A percentile compares a stretch with the other conserved stretches of the same genome.
These are phyloP conservation scores for Citrullus amarus DNA, from an alignment of 306 rosid genomes.

Conservation along the genomic window DNA sequence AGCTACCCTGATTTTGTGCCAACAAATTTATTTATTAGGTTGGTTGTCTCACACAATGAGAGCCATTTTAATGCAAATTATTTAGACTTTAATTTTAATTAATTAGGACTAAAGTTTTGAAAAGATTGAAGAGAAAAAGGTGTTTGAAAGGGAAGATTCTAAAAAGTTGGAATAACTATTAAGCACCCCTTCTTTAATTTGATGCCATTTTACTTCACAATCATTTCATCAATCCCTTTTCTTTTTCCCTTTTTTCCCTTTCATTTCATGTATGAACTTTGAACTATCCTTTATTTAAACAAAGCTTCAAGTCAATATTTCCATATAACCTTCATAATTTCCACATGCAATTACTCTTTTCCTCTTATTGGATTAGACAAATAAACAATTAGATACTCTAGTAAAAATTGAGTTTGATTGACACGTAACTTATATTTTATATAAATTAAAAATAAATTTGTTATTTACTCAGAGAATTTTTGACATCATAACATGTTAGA, in stretches of 20 bases:
- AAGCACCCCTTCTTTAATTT: background rate
- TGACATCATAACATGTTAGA: background rate
- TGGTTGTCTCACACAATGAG: conserved; percentile 7
- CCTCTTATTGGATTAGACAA: background rate
- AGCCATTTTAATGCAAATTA: background rate
- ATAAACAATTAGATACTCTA: background rate
- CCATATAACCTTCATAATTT: background rate
- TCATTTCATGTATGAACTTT: background rate
- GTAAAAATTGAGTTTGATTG: background rate
- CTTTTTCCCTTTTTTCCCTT: background rate
- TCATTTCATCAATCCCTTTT: background rate
- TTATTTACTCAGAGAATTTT: background rate
- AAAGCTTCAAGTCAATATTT: background rate
- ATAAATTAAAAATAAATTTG: background rate
- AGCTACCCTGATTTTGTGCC: conserved; percentile 8
- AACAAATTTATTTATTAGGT: background rate
- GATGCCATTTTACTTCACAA: conserved; percentile 11
- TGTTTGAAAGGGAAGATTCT: conserved; percentile 1
- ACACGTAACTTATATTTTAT: background rate
- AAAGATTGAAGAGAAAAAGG: background rate
- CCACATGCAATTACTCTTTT: background rate
- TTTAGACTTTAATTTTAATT: background rate
- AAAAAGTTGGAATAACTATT: background rate
- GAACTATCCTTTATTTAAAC: background rate
- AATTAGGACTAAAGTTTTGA: background rate